Conservation (phyloP, 2,329 filamentous ascomycete species). For the Ambrosiella xylebori region DNA sequence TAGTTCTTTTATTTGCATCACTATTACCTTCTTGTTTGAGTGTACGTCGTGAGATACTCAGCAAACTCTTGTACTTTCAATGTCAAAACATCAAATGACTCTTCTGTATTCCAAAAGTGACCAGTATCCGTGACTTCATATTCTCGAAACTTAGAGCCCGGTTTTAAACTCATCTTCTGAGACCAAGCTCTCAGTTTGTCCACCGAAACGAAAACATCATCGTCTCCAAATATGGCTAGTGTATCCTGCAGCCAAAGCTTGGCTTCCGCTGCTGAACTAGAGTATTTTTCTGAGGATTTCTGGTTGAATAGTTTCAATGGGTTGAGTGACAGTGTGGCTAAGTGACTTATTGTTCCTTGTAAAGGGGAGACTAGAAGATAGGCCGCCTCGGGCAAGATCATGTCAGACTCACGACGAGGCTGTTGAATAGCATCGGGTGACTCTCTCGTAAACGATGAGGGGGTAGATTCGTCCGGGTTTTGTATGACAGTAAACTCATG, state of each 20-base stretch:
- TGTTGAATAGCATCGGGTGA: too few species aligned
- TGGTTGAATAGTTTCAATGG: background rate
- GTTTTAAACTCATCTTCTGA: constrained; percentile 28
- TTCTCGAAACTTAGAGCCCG: constrained; percentile 29
- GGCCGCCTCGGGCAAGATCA: constrained; percentile 25
- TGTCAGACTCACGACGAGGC: constrained; percentile 14
- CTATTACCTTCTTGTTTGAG: too few species aligned
- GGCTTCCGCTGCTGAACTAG: constrained; percentile 23
- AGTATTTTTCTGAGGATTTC: background rate
- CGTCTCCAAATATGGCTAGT: constrained; percentile 56
- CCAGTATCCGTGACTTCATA: constrained; percentile 36
- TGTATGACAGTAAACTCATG: too few species aligned
- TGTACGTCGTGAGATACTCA: background rate
- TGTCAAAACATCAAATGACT: constrained; percentile 25
- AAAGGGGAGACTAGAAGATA: constrained; percentile 56
- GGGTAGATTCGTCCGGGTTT: too few species aligned
- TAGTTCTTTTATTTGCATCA: too few species aligned
- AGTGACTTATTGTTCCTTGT: constrained; percentile 38
- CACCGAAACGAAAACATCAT: constrained; percentile 54
- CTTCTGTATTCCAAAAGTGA: constrained; percentile 46
- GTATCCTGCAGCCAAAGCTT: constrained; percentile 43
- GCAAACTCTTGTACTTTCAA: constrained; percentile 17
- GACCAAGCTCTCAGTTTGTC: constrained; percentile 52
- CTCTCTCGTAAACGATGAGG: too few species aligned
- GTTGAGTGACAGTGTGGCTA: constrained; percentile 43